Evolutionary conservation across 225 moss, liverwort and hornwort genomes (phyloP).

Genomic region (Asterella californica): DNA sequence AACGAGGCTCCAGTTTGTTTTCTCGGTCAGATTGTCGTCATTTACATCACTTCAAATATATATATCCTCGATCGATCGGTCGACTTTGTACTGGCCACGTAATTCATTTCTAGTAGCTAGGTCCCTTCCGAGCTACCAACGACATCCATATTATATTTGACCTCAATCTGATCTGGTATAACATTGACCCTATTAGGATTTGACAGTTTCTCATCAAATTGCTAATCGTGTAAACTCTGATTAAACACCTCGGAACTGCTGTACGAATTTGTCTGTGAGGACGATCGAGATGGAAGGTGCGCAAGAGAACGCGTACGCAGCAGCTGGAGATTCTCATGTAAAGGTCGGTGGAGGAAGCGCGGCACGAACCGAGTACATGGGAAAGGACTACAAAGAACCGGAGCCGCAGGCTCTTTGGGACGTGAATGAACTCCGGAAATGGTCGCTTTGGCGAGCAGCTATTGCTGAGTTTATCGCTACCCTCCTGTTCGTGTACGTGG

Average conservation of each 20-base stretch:
- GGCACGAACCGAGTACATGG: background rate
- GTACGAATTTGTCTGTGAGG: background rate
- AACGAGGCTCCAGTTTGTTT: background rate
- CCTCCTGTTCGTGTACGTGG: conserved; percentile 35
- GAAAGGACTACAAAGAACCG: conserved; percentile 26
- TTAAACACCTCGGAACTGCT: too few species aligned
- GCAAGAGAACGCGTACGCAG: background rate
- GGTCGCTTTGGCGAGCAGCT: conserved; percentile 38
- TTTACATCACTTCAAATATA: background rate
- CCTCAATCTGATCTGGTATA: background rate
- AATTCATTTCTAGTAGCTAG: background rate
- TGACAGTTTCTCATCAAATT: background rate
- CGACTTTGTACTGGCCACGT: background rate
- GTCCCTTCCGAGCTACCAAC: conserved; percentile 3
- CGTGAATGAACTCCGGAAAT: conserved; percentile 19
- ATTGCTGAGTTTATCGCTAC: conserved; percentile 40
- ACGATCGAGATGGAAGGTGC: background rate
- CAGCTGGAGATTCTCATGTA: background rate
- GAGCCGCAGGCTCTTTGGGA: conserved; percentile 22
- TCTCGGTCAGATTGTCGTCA: background rate
- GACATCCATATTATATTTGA: background rate
- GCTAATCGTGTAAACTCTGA: background rate
- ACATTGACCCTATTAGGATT: background rate
- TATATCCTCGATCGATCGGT: background rate
- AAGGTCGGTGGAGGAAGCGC: background rate